These are phyloP conservation scores for Saccharomyces hybrid DNA, from an alignment of 1,139 yeast species.

Conservation along the genomic window DNA sequence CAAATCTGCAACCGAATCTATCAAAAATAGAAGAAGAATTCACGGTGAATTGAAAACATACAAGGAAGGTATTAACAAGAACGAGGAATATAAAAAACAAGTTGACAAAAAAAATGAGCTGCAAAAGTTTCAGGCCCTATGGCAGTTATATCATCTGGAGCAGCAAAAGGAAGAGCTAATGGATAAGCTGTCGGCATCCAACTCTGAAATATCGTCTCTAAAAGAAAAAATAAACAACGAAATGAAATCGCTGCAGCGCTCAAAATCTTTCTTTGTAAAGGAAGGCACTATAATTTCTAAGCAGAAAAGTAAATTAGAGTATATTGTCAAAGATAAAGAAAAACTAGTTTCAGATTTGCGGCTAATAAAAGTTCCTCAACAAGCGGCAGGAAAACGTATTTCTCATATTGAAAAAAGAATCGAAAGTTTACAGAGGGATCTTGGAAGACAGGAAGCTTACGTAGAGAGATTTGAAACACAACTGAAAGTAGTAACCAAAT, in stretches of 20 bases:
- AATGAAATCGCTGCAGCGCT: constrained; percentile 25
- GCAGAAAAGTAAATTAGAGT: constrained; percentile 36
- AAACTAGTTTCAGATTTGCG: constrained; percentile 47
- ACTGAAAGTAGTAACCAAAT: constrained; percentile 41
- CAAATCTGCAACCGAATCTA: constrained; percentile 55
- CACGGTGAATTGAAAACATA: constrained; percentile 75
- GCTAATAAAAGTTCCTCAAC: constrained; percentile 46
- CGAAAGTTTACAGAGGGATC: constrained; percentile 46
- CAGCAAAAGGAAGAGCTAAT: constrained; percentile 35
- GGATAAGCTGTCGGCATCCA: constrained; percentile 30
- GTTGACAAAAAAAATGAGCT: constrained; percentile 43
- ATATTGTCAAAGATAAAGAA: constrained; percentile 40
- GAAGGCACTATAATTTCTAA: constrained; percentile 40
- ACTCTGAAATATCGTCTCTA: constrained; percentile 31
- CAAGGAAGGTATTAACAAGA: constrained; percentile 68
- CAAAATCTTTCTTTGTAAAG: constrained; percentile 42
- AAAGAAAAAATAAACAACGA: constrained; percentile 26
- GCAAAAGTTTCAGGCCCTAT: constrained; percentile 46
- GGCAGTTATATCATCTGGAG: constrained; percentile 64
- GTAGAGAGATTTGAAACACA: constrained; percentile 42
- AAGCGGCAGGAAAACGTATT: constrained; percentile 36
- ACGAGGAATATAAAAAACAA: constrained; percentile 57
- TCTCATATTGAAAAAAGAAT: constrained; percentile 44
- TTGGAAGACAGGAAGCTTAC: constrained; percentile 42
- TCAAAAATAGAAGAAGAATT: constrained; percentile 64